Percentiles rank a stretch among this genome's conserved stretches.
phyloP scores from a whole-genome alignment of 108 stramenopile genomes.

The Cyclotella sp. region DNA sequence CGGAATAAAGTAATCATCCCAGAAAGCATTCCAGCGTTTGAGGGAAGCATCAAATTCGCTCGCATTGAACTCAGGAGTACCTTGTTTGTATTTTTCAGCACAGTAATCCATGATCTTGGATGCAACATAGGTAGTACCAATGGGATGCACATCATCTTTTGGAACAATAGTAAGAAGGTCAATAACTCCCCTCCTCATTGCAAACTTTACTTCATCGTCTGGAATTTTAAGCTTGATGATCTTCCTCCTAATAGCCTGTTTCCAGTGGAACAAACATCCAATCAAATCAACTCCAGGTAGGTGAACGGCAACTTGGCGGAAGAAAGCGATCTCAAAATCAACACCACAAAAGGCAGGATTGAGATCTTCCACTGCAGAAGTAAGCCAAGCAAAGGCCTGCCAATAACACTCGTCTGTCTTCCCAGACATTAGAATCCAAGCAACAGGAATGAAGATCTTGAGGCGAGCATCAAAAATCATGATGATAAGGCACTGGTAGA shows the following conservation, averaged over 20 bases:
- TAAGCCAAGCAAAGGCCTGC: conserved; percentile 22
- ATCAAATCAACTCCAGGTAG: background rate
- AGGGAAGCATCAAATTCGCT: background rate
- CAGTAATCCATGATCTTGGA: conserved; percentile 2
- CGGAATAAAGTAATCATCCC: background rate
- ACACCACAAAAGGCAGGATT: conserved; percentile 11
- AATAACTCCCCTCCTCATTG: conserved; percentile 10
- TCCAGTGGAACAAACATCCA: conserved; percentile 16
- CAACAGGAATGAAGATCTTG: conserved; percentile 19
- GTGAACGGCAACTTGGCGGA: background rate
- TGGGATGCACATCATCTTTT: conserved; percentile 2
- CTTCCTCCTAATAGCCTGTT: conserved; percentile 21
- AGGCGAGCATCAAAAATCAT: conserved; percentile 17
- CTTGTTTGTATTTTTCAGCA: background rate
- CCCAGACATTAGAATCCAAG: conserved; percentile 19
- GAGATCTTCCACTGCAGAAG: background rate
- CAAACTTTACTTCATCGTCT: conserved; percentile 9
- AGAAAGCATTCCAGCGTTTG: conserved; percentile 7
- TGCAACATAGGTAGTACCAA: conserved; percentile 1
- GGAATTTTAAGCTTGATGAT: conserved; percentile 8
- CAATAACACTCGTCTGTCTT: conserved; percentile 29
- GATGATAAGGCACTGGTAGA: conserved; percentile 24
- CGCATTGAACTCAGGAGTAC: background rate
- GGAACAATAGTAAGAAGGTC: conserved; percentile 17
- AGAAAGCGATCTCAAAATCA: conserved; percentile 15